These are phyloP conservation scores for Bimuria novae-zelandiae DNA, from an alignment of 2,329 filamentous ascomycete genomes.

Conservation along the genomic window DNA sequence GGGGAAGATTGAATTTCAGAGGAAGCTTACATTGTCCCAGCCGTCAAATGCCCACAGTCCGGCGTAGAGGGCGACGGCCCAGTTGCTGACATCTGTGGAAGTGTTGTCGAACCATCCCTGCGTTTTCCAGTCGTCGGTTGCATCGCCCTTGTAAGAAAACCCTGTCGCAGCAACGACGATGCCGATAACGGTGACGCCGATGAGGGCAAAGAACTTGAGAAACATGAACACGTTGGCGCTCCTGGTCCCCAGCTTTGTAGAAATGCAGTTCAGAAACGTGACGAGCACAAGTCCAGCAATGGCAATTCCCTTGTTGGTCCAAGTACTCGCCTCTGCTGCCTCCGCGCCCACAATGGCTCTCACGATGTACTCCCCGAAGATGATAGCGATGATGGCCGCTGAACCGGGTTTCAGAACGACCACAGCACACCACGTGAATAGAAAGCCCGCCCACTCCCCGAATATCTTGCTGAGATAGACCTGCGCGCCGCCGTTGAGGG, in stretches of 20 bases:
- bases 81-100: constrained; percentile 76
- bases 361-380: constrained; percentile 97
- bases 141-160: constrained; percentile 73
- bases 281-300: constrained; percentile 75
- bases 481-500: constrained; percentile 91
- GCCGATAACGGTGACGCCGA: constrained; percentile 85
- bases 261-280: constrained; percentile 86
- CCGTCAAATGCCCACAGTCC: constrained; percentile 98
- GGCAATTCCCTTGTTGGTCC: constrained; percentile 90
- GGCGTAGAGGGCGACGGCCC: constrained; percentile 93
- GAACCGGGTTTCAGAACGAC: constrained; percentile 92
- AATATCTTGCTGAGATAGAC: constrained; percentile 96
- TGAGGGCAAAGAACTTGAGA: constrained; percentile 87
- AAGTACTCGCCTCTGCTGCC: constrained; percentile 76
- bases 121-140: constrained; percentile 84
- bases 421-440: constrained; percentile 96
- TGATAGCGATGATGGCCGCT: constrained; percentile 93
- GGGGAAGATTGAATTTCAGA: constrained; percentile 19
- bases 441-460: constrained; percentile 87
- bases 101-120: constrained; percentile 89
- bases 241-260: constrained; percentile 83
- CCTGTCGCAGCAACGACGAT: constrained; percentile 89
- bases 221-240: constrained; percentile 96
- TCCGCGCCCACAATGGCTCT: constrained; percentile 86
- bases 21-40: constrained; percentile 92